Conservation (phyloP, 2,329 filamentous ascomycete genomes). For the Pezicula radicicola region DNA sequence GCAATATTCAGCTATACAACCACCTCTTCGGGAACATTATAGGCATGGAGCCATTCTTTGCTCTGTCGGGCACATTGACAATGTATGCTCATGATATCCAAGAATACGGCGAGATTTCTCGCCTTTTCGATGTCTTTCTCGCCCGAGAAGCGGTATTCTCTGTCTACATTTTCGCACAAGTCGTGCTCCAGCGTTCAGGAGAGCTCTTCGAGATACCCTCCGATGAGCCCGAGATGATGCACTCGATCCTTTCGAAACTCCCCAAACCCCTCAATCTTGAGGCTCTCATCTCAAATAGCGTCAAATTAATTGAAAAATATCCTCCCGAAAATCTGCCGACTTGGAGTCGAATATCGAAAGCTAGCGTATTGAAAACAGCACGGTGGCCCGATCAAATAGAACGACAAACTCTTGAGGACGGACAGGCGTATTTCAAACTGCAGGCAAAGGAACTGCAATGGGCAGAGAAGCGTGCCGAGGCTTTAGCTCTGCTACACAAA, state of each 20-base stretch:
- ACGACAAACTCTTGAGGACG: constrained; percentile 61
- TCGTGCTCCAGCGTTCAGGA: constrained; percentile 74
- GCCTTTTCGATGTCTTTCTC: constrained; percentile 89
- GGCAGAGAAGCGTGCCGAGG: constrained; percentile 54
- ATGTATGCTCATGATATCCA: constrained; percentile 97
- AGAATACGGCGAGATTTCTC: constrained; percentile 81
- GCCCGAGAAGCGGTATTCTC: constrained; percentile 84
- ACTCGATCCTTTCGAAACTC: constrained; percentile 82
- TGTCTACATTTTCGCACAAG: constrained; percentile 88
- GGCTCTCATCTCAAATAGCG: constrained; percentile 64
- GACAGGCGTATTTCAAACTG: constrained; percentile 62
- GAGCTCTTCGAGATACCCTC: constrained; percentile 82
- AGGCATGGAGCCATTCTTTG: constrained; percentile 82
- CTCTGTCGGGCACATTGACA: constrained; percentile 87
- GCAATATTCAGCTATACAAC: constrained; percentile 66
- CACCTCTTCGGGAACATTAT: constrained; percentile 57
- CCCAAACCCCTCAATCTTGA: constrained; percentile 81
- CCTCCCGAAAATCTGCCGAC: constrained; percentile 71
- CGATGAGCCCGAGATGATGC: constrained; percentile 90
- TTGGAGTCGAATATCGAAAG: constrained; percentile 70
- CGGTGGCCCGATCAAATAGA: constrained; percentile 46
- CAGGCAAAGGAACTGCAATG: constrained; percentile 72
- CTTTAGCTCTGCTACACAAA: constrained; percentile 51
- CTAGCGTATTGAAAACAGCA: constrained; percentile 85
- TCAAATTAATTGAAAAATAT: constrained; percentile 57